Conservation (phyloP, 2,329 filamentous ascomycete genomes). For the Talaromyces pinophilus region DNA sequence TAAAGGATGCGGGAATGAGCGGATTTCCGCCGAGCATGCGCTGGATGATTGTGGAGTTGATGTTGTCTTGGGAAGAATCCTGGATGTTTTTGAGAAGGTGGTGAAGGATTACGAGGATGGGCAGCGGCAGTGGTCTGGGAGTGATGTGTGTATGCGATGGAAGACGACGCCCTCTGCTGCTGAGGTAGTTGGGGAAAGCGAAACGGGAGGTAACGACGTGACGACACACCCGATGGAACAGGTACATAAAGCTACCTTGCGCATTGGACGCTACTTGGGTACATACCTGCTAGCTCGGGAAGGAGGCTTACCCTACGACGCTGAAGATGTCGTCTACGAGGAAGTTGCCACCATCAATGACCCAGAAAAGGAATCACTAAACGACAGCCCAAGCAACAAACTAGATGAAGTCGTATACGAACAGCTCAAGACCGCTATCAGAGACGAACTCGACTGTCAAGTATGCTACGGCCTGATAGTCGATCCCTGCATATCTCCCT, state of each 20-base stretch:
- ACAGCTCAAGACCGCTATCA: constrained; percentile 61
- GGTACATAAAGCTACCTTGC: constrained; percentile 38
- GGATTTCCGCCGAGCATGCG: constrained; percentile 70
- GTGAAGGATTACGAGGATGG: constrained; percentile 21
- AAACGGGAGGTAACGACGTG: neutral
- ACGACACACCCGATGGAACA: neutral
- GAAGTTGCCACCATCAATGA: constrained; percentile 27
- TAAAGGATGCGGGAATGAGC: constrained; percentile 33
- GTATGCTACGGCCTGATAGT: constrained; percentile 81
- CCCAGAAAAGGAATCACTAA: constrained; percentile 32
- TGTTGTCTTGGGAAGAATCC: constrained; percentile 72
- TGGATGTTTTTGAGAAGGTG: constrained; percentile 57
- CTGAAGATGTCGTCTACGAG: constrained; percentile 56
- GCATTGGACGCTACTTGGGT: constrained; percentile 63
- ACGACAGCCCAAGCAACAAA: neutral
- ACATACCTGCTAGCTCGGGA: constrained; percentile 66
- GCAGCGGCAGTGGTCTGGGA: neutral
- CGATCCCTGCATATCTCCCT: constrained; percentile 79
- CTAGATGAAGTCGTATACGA: constrained; percentile 55
- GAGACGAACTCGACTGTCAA: constrained; percentile 79
- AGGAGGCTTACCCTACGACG: constrained; percentile 59
- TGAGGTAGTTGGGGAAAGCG: constrained; percentile 3
- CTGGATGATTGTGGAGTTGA: constrained; percentile 74
- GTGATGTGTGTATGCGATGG: constrained; percentile 14
- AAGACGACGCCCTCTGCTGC: neutral